Evolutionary conservation across 139 green algal species (phyloP).

Genomic region (Gonium pectorale): DNA sequence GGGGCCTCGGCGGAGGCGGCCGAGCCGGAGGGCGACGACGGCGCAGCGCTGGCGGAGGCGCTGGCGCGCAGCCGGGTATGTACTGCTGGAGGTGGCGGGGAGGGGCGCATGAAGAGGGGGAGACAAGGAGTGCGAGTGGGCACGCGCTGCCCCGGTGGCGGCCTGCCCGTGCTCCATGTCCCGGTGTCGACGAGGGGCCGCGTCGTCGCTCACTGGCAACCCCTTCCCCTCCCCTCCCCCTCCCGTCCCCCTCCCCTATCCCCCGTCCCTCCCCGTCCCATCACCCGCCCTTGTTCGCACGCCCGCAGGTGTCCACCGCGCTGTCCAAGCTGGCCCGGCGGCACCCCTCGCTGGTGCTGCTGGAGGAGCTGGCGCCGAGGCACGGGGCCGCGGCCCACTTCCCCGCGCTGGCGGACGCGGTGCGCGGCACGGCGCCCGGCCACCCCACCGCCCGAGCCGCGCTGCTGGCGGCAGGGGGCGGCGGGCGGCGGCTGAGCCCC

Average conservation of each 20-base stretch:
- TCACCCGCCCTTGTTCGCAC: neutral
- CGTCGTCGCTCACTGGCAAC: neutral
- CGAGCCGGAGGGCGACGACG: neutral
- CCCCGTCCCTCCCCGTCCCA: neutral
- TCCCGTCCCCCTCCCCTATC: neutral
- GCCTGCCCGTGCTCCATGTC: neutral
- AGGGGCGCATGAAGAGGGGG: too few relatives aligned
- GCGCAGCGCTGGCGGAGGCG: slow-evolving; percentile 1
- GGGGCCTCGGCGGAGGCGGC: neutral
- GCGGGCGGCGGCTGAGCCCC: neutral
- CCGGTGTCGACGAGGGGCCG: too few relatives aligned
- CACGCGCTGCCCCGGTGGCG: neutral
- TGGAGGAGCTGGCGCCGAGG: slow-evolving; percentile 56
- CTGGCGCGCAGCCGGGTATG: slow-evolving; percentile 36
- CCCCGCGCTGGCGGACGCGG: slow-evolving; percentile 17
- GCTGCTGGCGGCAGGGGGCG: neutral
- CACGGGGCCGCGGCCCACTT: slow-evolving; percentile 29
- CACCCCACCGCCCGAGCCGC: neutral
- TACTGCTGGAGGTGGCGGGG: too few relatives aligned
- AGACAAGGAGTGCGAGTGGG: neutral
- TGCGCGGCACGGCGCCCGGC: neutral
- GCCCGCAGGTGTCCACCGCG: slow-evolving; percentile 61
- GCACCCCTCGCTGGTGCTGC: slow-evolving; percentile 67
- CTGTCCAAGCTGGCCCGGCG: slow-evolving; percentile 62
- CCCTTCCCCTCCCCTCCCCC: neutral